A percentile compares a stretch with the other conserved stretches of the same genome.
Evolutionary conservation across 1,284 basidiomycete species (phyloP).

Genomic region (Rhizoctonia solani): DNA sequence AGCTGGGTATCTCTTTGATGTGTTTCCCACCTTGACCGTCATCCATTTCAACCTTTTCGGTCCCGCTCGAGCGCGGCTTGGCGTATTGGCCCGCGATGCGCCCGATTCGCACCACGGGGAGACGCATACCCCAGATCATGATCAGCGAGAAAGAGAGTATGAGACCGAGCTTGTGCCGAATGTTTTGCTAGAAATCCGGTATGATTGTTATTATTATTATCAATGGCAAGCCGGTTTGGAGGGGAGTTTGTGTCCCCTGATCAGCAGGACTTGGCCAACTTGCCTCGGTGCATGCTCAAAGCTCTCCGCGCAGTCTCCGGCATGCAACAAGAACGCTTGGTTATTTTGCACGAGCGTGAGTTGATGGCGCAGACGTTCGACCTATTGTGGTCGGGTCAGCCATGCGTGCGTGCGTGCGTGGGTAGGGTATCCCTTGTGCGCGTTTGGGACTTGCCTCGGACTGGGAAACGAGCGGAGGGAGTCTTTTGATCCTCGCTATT

Average conservation of each 20-base stretch:
- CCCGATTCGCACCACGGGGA: conserved; percentile 90
- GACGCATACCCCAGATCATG: conserved; percentile 88
- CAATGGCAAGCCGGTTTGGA: too few species aligned
- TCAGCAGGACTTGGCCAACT: too few species aligned
- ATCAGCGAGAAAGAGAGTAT: conserved; percentile 95
- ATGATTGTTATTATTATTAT: too few species aligned
- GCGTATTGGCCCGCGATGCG: conserved; percentile 96
- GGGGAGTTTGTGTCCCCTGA: too few species aligned
- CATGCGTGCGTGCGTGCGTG: too few species aligned
- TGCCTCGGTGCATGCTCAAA: conserved; percentile 88
- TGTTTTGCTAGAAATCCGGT: conserved; percentile 75
- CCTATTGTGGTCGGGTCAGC: conserved; percentile 53
- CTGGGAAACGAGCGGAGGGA: conserved; percentile 88
- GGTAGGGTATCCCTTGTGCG: too few species aligned
- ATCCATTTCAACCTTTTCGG: conserved; percentile 74
- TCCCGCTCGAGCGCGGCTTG: conserved; percentile 88
- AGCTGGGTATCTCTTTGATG: conserved; percentile 66
- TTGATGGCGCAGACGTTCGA: conserved; percentile 83
- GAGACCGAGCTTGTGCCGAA: conserved; percentile 91
- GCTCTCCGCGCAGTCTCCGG: conserved; percentile 95
- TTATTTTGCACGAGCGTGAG: conserved; percentile 80
- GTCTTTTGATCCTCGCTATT: conserved; percentile 68
- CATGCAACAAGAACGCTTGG: conserved; percentile 92
- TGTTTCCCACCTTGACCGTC: conserved; percentile 48
- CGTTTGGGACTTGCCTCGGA: conserved; percentile 79